Evolutionary conservation across 306 rosid genomes (phyloP).

Genomic region (Begonia peltatifolia): DNA sequence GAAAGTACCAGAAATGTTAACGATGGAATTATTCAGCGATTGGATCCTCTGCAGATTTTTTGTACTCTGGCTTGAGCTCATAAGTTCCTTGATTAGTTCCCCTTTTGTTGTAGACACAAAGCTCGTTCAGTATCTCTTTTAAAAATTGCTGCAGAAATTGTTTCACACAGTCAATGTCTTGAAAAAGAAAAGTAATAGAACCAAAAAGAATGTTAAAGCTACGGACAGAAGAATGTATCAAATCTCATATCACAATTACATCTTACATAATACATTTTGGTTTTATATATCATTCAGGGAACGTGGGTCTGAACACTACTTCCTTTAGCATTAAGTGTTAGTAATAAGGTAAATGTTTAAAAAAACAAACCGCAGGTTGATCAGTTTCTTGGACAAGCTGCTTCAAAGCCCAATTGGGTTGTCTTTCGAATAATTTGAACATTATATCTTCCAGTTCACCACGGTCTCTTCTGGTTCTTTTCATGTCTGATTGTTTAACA

Average conservation of each 20-base stretch:
- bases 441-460: slow-evolving; percentile 93
- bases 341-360: neutral
- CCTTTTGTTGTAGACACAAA: slow-evolving; percentile 91
- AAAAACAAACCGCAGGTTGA: slow-evolving; percentile 76
- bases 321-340: neutral
- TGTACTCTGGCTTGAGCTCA: slow-evolving; percentile 97
- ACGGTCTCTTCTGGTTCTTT: slow-evolving; percentile 95
- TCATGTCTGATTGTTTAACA: slow-evolving; percentile 74
- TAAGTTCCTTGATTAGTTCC: slow-evolving; percentile 98
- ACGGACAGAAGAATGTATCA: neutral
- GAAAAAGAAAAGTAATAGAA: slow-evolving; percentile 1
- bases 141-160: slow-evolving; percentile 73
- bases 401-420: slow-evolving; percentile 96
- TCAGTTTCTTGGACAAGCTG: slow-evolving; percentile 98
- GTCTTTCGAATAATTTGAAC: slow-evolving; percentile 96
- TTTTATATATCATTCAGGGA: neutral
- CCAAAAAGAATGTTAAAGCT: neutral
- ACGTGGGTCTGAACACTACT: too few species aligned
- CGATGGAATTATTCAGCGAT: slow-evolving; percentile 37
- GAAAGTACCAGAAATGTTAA: neutral
- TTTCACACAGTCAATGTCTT: too few species aligned
- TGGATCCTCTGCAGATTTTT: slow-evolving; percentile 75
- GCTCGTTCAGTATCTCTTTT: slow-evolving; percentile 92
- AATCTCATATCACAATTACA: neutral
- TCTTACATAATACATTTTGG: neutral